Evolutionary conservation across 2,329 filamentous ascomycete species (phyloP).

Genomic region (Aspergillus felis): DNA sequence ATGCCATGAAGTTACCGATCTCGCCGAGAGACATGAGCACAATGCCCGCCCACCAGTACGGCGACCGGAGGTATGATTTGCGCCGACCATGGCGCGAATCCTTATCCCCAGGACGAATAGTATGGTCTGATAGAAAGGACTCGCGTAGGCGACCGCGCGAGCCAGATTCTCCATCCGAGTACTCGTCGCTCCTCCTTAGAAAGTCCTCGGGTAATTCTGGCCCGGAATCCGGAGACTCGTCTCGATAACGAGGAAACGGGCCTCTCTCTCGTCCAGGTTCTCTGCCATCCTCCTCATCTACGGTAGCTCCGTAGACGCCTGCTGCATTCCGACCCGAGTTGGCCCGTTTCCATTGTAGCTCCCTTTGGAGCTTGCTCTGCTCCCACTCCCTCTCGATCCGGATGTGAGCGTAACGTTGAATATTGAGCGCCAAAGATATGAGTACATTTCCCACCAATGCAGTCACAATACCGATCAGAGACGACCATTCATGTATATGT

Average conservation of each 20-base stretch:
- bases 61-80: conserved; percentile 78
- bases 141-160: conserved; percentile 23
- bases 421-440: conserved; percentile 93
- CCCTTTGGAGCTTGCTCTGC: conserved; percentile 54
- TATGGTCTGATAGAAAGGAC: conserved; percentile 39
- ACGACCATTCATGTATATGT: conserved; percentile 64
- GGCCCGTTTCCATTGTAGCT: conserved; percentile 50
- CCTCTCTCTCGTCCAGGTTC: conserved; percentile 9
- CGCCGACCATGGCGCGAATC: conserved; percentile 43
- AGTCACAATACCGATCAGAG: conserved; percentile 88
- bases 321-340: conserved; percentile 12
- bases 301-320: conserved; percentile 45
- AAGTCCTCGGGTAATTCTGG: conserved; percentile 33
- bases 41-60: conserved; percentile 95
- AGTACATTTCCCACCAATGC: conserved; percentile 90
- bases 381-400: conserved; percentile 69
- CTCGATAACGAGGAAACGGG: conserved; percentile 13
- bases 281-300: conserved; percentile 8
- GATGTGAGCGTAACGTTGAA: conserved; percentile 92
- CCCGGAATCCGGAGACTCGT: conserved; percentile 18
- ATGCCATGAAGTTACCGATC: conserved; percentile 93
- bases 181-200: conserved; percentile 14
- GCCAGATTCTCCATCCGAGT: conserved; percentile 42
- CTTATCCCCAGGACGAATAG: conserved; percentile 36
- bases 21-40: conserved; percentile 90